Percentiles rank a stretch among this genome's conserved stretches.
These are phyloP conservation scores for Panicum miliaceum DNA, from an alignment of 176 grass and related monocot genomes.

Conservation along the genomic window DNA sequence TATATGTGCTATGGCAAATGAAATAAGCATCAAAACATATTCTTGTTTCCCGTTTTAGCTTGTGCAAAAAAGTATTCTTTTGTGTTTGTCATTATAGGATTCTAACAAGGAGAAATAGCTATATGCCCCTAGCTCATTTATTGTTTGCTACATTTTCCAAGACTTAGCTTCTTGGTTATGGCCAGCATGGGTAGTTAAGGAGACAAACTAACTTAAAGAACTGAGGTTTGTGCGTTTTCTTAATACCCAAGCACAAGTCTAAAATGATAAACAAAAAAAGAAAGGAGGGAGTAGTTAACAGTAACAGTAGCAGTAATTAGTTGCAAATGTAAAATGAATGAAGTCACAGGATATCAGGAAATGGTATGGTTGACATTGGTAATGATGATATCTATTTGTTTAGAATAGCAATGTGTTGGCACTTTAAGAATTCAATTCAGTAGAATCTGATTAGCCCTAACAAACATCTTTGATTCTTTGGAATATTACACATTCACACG, in stretches of 20 bases:
- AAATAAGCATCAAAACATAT: conserved; percentile 13
- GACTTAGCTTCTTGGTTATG: neutral
- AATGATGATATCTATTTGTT: conserved; percentile 17
- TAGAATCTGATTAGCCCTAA: neutral
- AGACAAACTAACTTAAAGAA: neutral
- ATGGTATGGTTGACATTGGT: neutral
- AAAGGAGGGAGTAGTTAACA: neutral
- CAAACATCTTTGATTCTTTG: neutral
- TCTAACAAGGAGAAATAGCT: neutral
- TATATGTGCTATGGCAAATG: neutral
- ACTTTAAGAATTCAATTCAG: neutral
- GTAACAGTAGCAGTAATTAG: conserved; percentile 1
- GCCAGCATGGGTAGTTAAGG: neutral
- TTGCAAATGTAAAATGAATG: neutral
- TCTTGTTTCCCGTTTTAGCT: neutral
- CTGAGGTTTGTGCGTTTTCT: neutral
- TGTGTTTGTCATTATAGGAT: neutral
- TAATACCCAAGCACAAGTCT: neutral
- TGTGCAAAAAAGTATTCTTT: neutral
- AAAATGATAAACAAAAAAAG: neutral
- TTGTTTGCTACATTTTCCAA: neutral
- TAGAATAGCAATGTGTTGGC: neutral
- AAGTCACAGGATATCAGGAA: neutral
- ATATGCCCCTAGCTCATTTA: neutral
- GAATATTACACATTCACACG: neutral